Percentiles rank a stretch among this genome's conserved stretches.
Evolutionary conservation across 2,329 filamentous ascomycete genomes (phyloP).

Genomic region (Monascus ruber): DNA sequence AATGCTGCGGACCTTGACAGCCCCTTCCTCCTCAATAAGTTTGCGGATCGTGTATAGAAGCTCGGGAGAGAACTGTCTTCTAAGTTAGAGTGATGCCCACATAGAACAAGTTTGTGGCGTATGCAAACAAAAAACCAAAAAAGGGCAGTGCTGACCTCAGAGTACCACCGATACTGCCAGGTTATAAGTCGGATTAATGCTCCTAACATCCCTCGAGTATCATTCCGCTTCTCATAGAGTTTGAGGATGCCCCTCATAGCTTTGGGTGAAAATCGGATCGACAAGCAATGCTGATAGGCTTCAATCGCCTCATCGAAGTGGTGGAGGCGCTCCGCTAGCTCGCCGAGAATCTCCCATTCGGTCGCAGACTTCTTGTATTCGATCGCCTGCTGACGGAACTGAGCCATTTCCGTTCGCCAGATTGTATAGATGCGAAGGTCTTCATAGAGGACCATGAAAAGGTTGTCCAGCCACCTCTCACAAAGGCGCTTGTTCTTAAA

Average conservation of each 20-base stretch:
- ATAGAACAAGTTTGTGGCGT: conserved; percentile 1
- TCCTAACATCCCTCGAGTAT: conserved; percentile 68
- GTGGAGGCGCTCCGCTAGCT: conserved; percentile 83
- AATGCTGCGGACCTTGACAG: conserved; percentile 93
- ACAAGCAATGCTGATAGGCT: conserved; percentile 79
- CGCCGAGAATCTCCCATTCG: conserved; percentile 96
- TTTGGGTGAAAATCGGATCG: conserved; percentile 84
- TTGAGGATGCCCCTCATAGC: conserved; percentile 76
- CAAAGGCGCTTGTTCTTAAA: conserved; percentile 96
- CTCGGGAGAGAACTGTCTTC: conserved; percentile 69
- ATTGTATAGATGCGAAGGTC: conserved; percentile 97
- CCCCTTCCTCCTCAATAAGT: conserved; percentile 93
- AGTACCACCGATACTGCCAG: conserved; percentile 99
- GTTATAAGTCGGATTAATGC: conserved; percentile 85
- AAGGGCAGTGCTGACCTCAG: conserved; percentile 50
- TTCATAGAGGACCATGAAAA: conserved; percentile 99
- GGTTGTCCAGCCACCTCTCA: conserved; percentile 93
- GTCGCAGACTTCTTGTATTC: conserved; percentile 95
- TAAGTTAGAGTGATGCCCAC: neutral
- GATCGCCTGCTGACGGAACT: conserved; percentile 84
- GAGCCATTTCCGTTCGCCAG: conserved; percentile 95
- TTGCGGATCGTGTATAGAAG: conserved; percentile 79
- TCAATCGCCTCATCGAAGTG: conserved; percentile 85
- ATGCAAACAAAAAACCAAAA: neutral
- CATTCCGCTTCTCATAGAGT: conserved; percentile 64